Conservation (phyloP, 257 asterid genomes). For the Capsicum rhomboideum region DNA sequence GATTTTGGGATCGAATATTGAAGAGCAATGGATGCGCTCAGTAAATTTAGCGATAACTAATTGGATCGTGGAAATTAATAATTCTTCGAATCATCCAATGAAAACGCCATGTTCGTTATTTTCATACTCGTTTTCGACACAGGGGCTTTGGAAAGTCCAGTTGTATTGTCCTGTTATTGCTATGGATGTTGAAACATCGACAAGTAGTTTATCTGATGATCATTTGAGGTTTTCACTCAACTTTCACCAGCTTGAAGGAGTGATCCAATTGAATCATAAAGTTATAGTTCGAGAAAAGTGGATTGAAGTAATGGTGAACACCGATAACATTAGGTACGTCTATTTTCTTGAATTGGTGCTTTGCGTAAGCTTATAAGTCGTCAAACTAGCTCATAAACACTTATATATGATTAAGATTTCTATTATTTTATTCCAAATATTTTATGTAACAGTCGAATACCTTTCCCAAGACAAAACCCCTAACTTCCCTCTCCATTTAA, state of each 20-base stretch:
- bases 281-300: constrained; percentile 42
- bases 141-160: constrained; percentile 82
- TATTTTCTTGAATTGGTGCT: background rate
- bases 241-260: constrained; percentile 75
- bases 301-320: constrained; percentile 61
- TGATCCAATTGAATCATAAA: constrained; percentile 60
- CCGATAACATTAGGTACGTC: constrained; percentile 63
- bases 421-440: background rate
- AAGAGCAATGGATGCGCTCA: constrained; percentile 70
- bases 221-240: constrained; percentile 54
- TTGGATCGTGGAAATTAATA: constrained; percentile 48
- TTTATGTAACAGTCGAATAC: background rate
- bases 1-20: constrained; percentile 55
- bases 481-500: background rate
- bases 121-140: constrained; percentile 38
- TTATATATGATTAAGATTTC: background rate
- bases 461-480: background rate
- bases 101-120: constrained; percentile 53
- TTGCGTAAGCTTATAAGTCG: background rate
- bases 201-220: constrained; percentile 39
- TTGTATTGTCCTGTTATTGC: constrained; percentile 74
- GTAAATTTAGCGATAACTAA: constrained; percentile 68
- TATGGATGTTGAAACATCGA: constrained; percentile 42
- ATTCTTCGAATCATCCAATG: background rate
- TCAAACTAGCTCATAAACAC: background rate